Percentiles rank a stretch among this genome's conserved stretches.
Evolutionary conservation across 83 land plant species (phyloP).

Genomic region (Diphasiastrum complanatum): DNA sequence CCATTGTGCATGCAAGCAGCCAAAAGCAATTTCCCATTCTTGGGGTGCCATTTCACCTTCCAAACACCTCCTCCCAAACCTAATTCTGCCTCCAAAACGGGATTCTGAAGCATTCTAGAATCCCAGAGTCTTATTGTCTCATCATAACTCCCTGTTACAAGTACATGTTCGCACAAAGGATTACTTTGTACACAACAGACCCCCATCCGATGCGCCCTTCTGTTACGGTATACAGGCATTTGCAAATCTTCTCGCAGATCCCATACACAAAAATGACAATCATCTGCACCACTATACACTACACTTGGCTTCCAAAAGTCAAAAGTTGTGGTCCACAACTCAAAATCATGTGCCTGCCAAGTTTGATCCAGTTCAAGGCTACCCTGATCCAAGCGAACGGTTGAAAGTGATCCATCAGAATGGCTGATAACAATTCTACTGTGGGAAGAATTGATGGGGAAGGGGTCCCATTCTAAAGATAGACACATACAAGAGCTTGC

Average conservation of each 20-base stretch:
- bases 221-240: slow-evolving; percentile 47
- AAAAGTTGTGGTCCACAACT: slow-evolving; percentile 68
- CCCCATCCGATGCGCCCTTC: slow-evolving; percentile 71
- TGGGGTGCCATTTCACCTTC: slow-evolving; percentile 88
- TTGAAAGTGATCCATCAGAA: slow-evolving; percentile 71
- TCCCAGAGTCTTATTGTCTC: slow-evolving; percentile 88
- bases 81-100: slow-evolving; percentile 44
- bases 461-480: slow-evolving; percentile 73
- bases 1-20: slow-evolving; percentile 99
- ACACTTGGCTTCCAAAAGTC: slow-evolving; percentile 47
- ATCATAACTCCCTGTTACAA: slow-evolving; percentile 97
- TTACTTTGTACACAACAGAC: slow-evolving; percentile 70
- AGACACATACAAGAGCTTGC: slow-evolving; percentile 82
- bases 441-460: not conserved
- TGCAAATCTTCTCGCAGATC: slow-evolving; percentile 51
- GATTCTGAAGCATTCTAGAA: slow-evolving; percentile 47
- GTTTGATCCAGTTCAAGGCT: slow-evolving; percentile 39
- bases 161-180: slow-evolving; percentile 42
- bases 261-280: slow-evolving; percentile 79
- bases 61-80: slow-evolving; percentile 95
- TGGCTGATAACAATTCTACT: slow-evolving; percentile 47
- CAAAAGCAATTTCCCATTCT: slow-evolving; percentile 36
- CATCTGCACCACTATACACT: slow-evolving; percentile 91
- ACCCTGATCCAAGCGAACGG: slow-evolving; percentile 31
- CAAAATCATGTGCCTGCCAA: slow-evolving; percentile 73